Base-by-base conservation (phyloP, 345 rosid genomes). In the Nasturtium officinale region DNA sequence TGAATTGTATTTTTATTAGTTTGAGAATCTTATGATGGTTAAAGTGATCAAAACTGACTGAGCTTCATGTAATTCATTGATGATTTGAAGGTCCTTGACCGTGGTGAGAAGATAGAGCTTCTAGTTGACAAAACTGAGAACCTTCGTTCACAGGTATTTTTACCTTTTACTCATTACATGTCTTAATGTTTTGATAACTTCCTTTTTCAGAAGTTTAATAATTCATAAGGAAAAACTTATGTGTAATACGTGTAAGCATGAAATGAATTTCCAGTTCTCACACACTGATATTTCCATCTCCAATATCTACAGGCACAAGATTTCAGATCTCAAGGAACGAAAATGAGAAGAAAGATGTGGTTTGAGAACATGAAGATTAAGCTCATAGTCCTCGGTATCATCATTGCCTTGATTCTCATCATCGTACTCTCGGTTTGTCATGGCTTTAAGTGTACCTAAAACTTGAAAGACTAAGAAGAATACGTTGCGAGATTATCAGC, bases 51-150 rank as follows among this genome's bases (percentile, higher is more conserved):
- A n/a, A 73, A 52, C 20, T 30, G 21, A 32, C 25, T 32, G 42
- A 43, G 12, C 48, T 25, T 63, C 3, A 38, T 77, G 68, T n/a
- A 21, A 46, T 51, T 20, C 4, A 8, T 61, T 9, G 16, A 25
- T n/a, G n/a, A n/a, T n/a, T 15, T 61, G 53, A 62, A 89, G 94
- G 95, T 89, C 69, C 87, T 89, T 43, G 91, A 89, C 73, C 91
- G 95, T 15, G 95, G 95, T 38, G 95, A 89, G 82, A 89, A 89
- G 74, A 87, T 89, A 46, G 94, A 89, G 74, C 84, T 89, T 62
- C 77, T 89, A 61, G 94, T 89, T 73, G 94, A 89, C 73, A 89
- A 87, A 76, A 86, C 94, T 11, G 94, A 89, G 78, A 78, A 85
- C 69, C 89, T 89, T 60, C 91, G 87, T 29, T 87, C 89, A 21